Base-by-base conservation (phyloP, 2,329 filamentous ascomycete species). In the Ascochyta pisi region DNA sequence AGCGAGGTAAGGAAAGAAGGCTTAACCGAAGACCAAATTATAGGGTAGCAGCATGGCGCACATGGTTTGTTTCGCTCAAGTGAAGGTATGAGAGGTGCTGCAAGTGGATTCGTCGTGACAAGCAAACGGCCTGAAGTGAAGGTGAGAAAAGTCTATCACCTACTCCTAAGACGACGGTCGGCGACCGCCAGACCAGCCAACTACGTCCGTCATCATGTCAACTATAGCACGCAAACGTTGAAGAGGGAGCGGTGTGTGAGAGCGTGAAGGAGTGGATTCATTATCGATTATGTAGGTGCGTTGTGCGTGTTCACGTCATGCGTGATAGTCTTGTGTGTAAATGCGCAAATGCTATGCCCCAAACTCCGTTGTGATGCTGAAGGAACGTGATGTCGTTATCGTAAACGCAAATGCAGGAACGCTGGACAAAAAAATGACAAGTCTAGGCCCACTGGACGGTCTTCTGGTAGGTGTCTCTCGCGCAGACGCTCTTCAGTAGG, bases 381-480 rank as follows among this genome's bases (percentile, higher is more conserved):
- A 57, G 41, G 35, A 57, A 50, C 48, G 46, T 58, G 46, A 46
- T 34, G 41, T 45, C 29, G 33, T 37, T 52, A 51, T 57, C 44
- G 48, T 50, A 34, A 35, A 47, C 40, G 50, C 38, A 29, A 33
- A 45, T 35, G 40, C 29, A 38, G 16, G 29, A 40, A 46, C 45
- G 49, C 46, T 49, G 49, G 44, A 52, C 27, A 16, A 13, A 23
- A 37, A 50, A 31, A 12, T 26, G 33, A 33, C 16, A n/a, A 3
- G 3, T 15, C 6, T 38, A 51, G 22, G 53, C 27, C 53, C 53
- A 65, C 24, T 24, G 27, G 34, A 63, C 62, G 9, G 23, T 40
- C 49, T 59, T 65, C 23, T 58, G 58, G n/a, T 61, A 58, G 27
- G 51, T 52, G 15, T 58, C 44, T 12, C 48, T 40, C 13, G 35